Evolutionary conservation across 1,284 basidiomycete species (phyloP).

Genomic region (Porodaedalea pini): DNA sequence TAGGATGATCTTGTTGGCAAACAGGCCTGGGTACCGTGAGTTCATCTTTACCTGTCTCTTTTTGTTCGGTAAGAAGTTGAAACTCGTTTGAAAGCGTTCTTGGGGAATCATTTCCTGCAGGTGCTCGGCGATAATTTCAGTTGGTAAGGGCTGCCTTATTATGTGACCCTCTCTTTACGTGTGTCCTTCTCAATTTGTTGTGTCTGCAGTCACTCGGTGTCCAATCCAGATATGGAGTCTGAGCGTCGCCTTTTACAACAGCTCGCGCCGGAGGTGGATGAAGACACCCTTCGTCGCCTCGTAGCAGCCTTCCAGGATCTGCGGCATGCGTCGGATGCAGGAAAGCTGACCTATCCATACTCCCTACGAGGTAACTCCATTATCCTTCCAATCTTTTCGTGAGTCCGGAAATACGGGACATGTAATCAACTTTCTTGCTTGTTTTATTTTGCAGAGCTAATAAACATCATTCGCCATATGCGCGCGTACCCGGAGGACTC

Average conservation of each 20-base stretch:
- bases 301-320: constrained; percentile 63
- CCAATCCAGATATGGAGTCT: constrained; percentile 60
- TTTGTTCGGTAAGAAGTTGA: background rate
- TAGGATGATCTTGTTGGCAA: constrained; percentile 59
- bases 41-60: constrained; percentile 18
- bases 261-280: constrained; percentile 55
- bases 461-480: constrained; percentile 61
- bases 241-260: constrained; percentile 55
- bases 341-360: constrained; percentile 59
- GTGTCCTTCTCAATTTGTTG: background rate
- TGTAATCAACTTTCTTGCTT: background rate
- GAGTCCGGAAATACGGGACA: background rate
- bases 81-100: constrained; percentile 46
- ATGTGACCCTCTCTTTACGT: background rate
- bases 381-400: constrained; percentile 7
- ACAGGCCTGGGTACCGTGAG: constrained; percentile 72
- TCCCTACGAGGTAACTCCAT: constrained; percentile 58
- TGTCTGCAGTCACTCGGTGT: constrained; percentile 48
- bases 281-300: constrained; percentile 50
- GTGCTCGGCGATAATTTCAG: constrained; percentile 68
- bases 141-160: constrained; percentile 24
- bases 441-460: constrained; percentile 43
- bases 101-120: constrained; percentile 68
- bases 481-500: constrained; percentile 55
- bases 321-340: constrained; percentile 51